Evolutionary conservation across 768 basidiomycete species (phyloP), one percentile per base, ranked within the genome.

Genomic region (Boletus rex-veris): DNA sequence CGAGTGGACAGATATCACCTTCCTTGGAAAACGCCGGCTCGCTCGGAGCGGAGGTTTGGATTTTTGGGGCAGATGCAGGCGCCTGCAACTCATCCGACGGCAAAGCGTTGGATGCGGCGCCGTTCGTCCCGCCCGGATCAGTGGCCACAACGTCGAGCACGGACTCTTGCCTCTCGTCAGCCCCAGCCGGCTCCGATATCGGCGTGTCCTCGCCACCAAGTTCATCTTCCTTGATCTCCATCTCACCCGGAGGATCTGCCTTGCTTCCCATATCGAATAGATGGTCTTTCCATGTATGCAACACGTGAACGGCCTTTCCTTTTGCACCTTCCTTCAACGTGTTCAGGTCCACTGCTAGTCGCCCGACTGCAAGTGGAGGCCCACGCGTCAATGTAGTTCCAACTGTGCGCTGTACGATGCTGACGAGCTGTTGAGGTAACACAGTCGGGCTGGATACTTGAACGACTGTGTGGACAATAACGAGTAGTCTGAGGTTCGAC

Each of bases 271-370:
- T 76, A 10, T 83, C 78, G 82, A 88, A 92, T 11, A 92, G 66
- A 60, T 77, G 71, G 60, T 92, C 90, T 62, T 85, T 87, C 83
- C 86, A 90, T 3, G 84, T 81, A 61, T 92, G 91, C 18, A 86
- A 57, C 4, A 90, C 72, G 36, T 75, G 74, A 9, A 91, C 88
- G 0, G 88, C 91, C 65, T 92, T 92, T 1, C 91, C 91, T 61
- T 89, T 90, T 48, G 74, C 76, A 19, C 70, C 73, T n/a, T 71
- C 69, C 42, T 72, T 67, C 51, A 90, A 64, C 42, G 75, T 73
- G 48, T 77, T 73, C 42, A 77, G 73, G 16, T 80, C 64, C 10
- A 88, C 70, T 4, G 84, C 87, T 78, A 90, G 80, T 24, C 78
- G 75, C 1, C 91, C 91, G 7, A 94, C 82, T 35, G 84, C 89